Conservation (phyloP, 768 basidiomycete genomes). For the Tephrocybe sp. region DNA sequence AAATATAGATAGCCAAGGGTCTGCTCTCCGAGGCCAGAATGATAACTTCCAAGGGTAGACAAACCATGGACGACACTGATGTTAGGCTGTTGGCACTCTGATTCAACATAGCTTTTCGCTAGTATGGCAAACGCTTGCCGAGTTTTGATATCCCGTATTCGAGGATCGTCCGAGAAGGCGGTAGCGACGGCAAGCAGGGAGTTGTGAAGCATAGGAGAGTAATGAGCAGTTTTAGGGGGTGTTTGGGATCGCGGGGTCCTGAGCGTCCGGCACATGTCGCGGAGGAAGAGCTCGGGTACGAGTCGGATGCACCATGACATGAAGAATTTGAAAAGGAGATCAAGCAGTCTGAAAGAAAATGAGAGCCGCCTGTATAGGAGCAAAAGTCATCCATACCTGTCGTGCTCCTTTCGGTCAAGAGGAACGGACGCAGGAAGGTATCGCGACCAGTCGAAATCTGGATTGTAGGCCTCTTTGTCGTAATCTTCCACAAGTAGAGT, state of each 20-base stretch:
- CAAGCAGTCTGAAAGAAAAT: slow-evolving; percentile 31
- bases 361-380: not conserved
- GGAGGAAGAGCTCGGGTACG: slow-evolving; percentile 44
- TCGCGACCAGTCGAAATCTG: slow-evolving; percentile 49
- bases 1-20: slow-evolving; percentile 46
- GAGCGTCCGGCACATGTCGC: slow-evolving; percentile 44
- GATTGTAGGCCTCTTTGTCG: slow-evolving; percentile 36
- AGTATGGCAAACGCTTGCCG: slow-evolving; percentile 38
- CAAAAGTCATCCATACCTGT: slow-evolving; percentile 29
- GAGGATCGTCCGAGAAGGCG: slow-evolving; percentile 42
- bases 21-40: slow-evolving; percentile 45
- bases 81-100: slow-evolving; percentile 43
- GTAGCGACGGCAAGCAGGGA: slow-evolving; percentile 47
- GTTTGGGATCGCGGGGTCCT: slow-evolving; percentile 32
- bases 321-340: slow-evolving; percentile 46
- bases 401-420: slow-evolving; percentile 41
- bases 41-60: slow-evolving; percentile 40
- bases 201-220: slow-evolving; percentile 74
- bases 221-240: slow-evolving; percentile 50
- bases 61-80: slow-evolving; percentile 43
- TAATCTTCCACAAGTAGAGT: slow-evolving; percentile 39
- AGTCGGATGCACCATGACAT: slow-evolving; percentile 49
- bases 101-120: slow-evolving; percentile 45
- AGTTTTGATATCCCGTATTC: slow-evolving; percentile 37
- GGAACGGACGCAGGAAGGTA: slow-evolving; percentile 40